These are phyloP conservation scores for Erodium maritimum DNA, from an alignment of 345 rosid genomes.

Conservation along the genomic window DNA sequence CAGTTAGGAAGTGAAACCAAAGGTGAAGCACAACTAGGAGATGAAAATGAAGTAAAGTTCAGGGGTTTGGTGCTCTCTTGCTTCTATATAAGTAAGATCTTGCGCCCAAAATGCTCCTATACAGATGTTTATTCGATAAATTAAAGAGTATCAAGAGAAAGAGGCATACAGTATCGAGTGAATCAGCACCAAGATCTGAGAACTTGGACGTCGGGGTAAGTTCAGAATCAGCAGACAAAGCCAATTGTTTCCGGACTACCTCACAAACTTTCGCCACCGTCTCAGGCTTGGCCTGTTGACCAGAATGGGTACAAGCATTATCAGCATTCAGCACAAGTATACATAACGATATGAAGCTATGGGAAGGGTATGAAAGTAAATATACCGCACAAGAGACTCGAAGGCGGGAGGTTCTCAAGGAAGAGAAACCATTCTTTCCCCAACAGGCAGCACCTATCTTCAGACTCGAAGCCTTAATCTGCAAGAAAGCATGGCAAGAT, in stretches of 20 bases:
- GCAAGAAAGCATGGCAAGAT: conserved; percentile 5
- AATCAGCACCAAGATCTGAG: conserved; percentile 71
- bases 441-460: conserved; percentile 20
- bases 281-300: conserved; percentile 59
- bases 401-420: conserved; percentile 15
- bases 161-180: conserved; percentile 70
- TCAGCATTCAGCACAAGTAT: too few species aligned
- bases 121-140: too few species aligned
- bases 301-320: not conserved
- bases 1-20: too few species aligned
- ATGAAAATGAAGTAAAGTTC: too few species aligned
- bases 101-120: too few species aligned
- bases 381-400: conserved; percentile 18
- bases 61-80: too few species aligned
- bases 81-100: too few species aligned
- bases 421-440: conserved; percentile 18
- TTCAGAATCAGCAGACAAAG: conserved; percentile 35
- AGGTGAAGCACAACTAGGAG: too few species aligned
- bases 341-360: not conserved
- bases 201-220: conserved; percentile 65
- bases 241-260: conserved; percentile 76
- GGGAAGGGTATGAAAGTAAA: not conserved
- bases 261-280: conserved; percentile 71
- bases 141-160: not conserved
- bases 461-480: conserved; percentile 15